Evolutionary conservation across 305 asterid genomes (phyloP).

Genomic region (Stenogyne calaminthoides): DNA sequence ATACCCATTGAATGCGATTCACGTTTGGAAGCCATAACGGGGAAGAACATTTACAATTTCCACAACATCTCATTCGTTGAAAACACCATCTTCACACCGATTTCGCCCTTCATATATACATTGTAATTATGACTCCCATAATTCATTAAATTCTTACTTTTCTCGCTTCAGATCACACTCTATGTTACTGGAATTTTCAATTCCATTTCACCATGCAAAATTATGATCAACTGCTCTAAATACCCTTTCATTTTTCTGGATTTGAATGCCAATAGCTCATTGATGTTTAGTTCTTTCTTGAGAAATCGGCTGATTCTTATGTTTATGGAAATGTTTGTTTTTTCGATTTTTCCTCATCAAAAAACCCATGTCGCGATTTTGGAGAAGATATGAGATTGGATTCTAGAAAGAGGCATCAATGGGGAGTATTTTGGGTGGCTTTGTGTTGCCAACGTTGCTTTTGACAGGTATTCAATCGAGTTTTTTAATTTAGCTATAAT

Average conservation of each 20-base stretch:
- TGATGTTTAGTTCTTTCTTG: background rate
- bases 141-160: constrained; percentile 13
- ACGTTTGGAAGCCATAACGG: background rate
- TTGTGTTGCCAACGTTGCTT: constrained; percentile 77
- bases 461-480: constrained; percentile 53
- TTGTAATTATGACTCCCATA: background rate
- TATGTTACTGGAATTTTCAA: constrained; percentile 10
- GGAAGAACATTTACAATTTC: too few relatives aligned
- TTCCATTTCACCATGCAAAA: constrained; percentile 4
- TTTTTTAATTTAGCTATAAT: background rate
- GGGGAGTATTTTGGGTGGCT: constrained; percentile 68
- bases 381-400: constrained; percentile 40
- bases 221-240: constrained; percentile 15
- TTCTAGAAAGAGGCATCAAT: constrained; percentile 43
- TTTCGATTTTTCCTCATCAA: background rate
- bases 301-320: constrained; percentile 4
- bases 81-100: constrained; percentile 15
- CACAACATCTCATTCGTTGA: constrained; percentile 18
- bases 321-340: constrained; percentile 18
- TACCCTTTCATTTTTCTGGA: constrained; percentile 12
- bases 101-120: constrained; percentile 1
- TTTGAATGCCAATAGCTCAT: background rate
- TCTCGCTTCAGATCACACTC: constrained; percentile 25
- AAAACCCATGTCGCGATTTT: constrained; percentile 13
- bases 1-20: background rate